These are phyloP conservation scores for Bipolaris gigantea DNA, from an alignment of 2,329 filamentous ascomycete species.

Conservation along the genomic window DNA sequence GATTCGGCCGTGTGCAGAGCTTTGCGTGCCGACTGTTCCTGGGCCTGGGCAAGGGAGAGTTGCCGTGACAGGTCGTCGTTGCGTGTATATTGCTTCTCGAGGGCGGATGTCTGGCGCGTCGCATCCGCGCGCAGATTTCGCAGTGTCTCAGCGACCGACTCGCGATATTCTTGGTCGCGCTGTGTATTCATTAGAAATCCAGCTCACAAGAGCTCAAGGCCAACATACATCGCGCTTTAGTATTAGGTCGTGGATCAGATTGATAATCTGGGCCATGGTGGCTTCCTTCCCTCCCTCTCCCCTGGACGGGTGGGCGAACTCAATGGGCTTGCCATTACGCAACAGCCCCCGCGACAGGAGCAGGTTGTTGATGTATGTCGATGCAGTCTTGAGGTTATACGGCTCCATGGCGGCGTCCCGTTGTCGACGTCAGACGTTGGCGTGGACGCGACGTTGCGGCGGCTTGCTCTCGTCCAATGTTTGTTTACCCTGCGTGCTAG, in stretches of 20 bases:
- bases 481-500: constrained; percentile 14
- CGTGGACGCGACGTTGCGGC: constrained; percentile 7
- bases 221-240: constrained; percentile 77
- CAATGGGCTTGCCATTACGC: constrained; percentile 69
- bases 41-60: constrained; percentile 64
- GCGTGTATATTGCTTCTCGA: constrained; percentile 60
- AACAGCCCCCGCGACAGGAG: constrained; percentile 65
- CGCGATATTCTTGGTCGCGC: constrained; percentile 88
- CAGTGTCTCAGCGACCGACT: constrained; percentile 77
- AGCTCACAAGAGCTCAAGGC: background rate
- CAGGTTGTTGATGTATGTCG: constrained; percentile 66
- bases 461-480: constrained; percentile 12
- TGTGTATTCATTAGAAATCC: constrained; percentile 45
- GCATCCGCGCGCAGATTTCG: constrained; percentile 75
- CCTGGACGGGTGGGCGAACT: constrained; percentile 75
- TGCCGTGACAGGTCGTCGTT: constrained; percentile 60
- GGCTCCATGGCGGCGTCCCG: constrained; percentile 48
- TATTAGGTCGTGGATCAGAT: constrained; percentile 91
- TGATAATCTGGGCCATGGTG: constrained; percentile 85
- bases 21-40: constrained; percentile 69
- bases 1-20: constrained; percentile 75
- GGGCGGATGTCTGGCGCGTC: constrained; percentile 70
- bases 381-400: constrained; percentile 62
- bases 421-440: constrained; percentile 10
- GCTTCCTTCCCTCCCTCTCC: constrained; percentile 64